These are phyloP conservation scores for Brassica carinata DNA, from an alignment of 345 rosid genomes.

Conservation along the genomic window DNA sequence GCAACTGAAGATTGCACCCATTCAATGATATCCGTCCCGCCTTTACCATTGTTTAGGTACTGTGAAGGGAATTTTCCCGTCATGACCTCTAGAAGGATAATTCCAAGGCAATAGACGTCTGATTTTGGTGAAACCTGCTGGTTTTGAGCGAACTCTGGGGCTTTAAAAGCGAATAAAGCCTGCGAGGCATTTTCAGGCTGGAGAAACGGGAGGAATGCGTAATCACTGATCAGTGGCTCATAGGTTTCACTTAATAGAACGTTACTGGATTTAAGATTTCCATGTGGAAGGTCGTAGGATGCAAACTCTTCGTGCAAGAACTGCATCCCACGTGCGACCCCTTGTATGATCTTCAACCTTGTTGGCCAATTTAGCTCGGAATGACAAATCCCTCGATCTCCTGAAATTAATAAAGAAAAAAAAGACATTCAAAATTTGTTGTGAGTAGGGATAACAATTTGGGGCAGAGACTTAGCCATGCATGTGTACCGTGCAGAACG, in stretches of 20 bases:
- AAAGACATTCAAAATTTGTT: neutral
- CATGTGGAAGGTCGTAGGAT: neutral
- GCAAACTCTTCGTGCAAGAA: neutral
- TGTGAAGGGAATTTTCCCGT: neutral
- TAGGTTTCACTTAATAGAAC: neutral
- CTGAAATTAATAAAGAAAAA: neutral
- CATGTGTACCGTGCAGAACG: slow-evolving; percentile 19
- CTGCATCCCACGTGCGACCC: neutral
- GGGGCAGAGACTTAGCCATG: neutral
- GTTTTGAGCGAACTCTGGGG: neutral
- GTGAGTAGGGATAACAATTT: neutral
- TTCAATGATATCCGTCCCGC: neutral
- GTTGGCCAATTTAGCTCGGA: neutral
- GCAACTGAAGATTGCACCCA: neutral
- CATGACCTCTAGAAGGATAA: neutral
- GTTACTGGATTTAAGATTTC: neutral
- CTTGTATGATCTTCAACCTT: neutral
- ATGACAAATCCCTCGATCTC: neutral
- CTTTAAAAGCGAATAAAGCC: neutral
- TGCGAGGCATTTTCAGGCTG: neutral
- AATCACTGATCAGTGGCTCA: neutral
- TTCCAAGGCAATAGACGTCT: neutral
- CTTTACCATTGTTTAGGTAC: neutral
- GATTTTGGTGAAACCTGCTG: neutral
- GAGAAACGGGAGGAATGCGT: neutral